Evolutionary conservation across 495 filamentous ascomycete species (phyloP), one percentile per base, ranked within the genome.

Genomic region (Penicillium longicatenatum): DNA sequence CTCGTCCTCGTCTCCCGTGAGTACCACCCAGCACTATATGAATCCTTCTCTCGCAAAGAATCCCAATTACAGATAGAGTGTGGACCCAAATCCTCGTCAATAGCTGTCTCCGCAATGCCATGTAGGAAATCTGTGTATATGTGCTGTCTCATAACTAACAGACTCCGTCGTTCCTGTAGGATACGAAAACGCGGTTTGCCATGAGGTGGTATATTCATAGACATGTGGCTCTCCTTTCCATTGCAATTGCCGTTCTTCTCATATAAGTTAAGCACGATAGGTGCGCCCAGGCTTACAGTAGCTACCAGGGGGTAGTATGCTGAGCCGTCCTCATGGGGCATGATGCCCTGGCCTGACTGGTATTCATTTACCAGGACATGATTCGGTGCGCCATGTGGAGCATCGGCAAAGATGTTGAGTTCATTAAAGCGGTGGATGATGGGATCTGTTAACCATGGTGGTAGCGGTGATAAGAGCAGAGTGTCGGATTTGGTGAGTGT

Each of bases 361-460:
- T 98, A 98, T 72, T 97, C 92, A 65, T 98, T 98, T 41, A 98
- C 83, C 17, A 98, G 79, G 46, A 94, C 89, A 76, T 98, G 94
- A 59, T 98, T 98, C 30, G 93, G 92, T 4, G 71, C 77, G 10
- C 73, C 57, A 62, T 97, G 93, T 24, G 93, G 90, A 22, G 91
- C 83, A 19, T 80, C 65, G 3, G 71, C 66, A 71, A 97, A 97
- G 21, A 96, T 78, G 47, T 73, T 71, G 0, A 85, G 69, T 4
- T 53, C 60, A 17, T 79, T 77, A 6, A 98, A 79, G 33, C 90
- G 86, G 2, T 84, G 73, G 29, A 93, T 74, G 39, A 95, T 77
- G 8, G 91, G 93, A 0, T 82, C 73, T 33, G 73, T 70, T 2
- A 98, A 82, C 90, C 92, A 98, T 19, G 75, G 39, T 4, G 94